These are phyloP conservation scores for Xerocomellus chrysenteron DNA, from an alignment of 768 basidiomycete species.

Conservation along the genomic window DNA sequence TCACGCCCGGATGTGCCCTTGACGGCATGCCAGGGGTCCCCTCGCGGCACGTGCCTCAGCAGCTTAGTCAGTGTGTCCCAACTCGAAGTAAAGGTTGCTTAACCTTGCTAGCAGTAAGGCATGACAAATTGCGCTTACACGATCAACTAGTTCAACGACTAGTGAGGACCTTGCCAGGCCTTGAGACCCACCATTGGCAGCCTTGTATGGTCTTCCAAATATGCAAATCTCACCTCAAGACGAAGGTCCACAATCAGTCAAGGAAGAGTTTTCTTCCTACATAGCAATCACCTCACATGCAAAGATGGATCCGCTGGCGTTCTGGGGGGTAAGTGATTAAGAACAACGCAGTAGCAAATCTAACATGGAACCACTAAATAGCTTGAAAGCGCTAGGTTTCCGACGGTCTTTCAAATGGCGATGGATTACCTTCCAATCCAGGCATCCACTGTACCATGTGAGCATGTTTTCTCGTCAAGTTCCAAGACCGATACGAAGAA, in stretches of 20 bases:
- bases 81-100: too few species aligned
- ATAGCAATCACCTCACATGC: background rate
- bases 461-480: background rate
- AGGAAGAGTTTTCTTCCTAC: background rate
- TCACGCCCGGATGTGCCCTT: too few species aligned
- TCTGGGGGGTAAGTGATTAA: background rate
- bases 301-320: background rate
- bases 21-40: too few species aligned
- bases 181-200: background rate
- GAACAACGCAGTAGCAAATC: too few species aligned
- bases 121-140: background rate
- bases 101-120: background rate
- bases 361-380: background rate
- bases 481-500: background rate
- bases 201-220: background rate
- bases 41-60: too few species aligned
- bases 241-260: background rate
- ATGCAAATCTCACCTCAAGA: background rate
- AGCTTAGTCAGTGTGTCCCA: too few species aligned
- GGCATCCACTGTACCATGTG: too few species aligned
- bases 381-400: background rate
- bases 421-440: background rate
- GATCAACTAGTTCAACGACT: background rate
- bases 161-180: too few species aligned
- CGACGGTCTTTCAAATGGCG: background rate